Conservation (phyloP, 139 green algal species). For the Coelastrella sp. region DNA sequence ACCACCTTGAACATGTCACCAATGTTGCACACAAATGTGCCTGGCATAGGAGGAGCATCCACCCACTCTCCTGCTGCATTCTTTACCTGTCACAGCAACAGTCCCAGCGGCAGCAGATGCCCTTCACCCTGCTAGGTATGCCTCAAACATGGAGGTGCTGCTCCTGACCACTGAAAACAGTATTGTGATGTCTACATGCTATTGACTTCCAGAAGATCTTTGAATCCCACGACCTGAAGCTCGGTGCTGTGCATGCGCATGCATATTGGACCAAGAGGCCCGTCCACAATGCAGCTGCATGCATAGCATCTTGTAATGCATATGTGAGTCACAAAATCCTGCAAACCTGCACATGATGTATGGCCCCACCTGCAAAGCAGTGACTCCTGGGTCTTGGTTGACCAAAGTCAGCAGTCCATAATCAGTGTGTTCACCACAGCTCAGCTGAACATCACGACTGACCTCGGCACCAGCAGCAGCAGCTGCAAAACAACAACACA, state of each 20-base stretch:
- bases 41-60: constrained; percentile 58
- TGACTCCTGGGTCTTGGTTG: constrained; percentile 64
- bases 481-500: constrained; percentile 9
- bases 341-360: neutral
- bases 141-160: no score
- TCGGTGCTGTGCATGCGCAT: no score
- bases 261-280: no score
- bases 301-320: neutral
- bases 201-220: no score
- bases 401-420: constrained; percentile 80
- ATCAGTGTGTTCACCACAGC: constrained; percentile 77
- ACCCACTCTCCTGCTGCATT: constrained; percentile 68
- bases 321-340: neutral
- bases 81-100: no score
- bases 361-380: constrained; percentile 69
- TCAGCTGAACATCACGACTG: constrained; percentile 52
- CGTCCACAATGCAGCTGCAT: no score
- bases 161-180: no score
- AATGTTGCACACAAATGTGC: constrained; percentile 73
- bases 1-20: constrained; percentile 63
- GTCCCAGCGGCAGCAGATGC: no score
- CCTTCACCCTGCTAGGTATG: no score
- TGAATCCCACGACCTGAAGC: no score
- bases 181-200: no score
- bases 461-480: constrained; percentile 44